A percentile compares a stretch with the other conserved stretches of the same genome.
These are phyloP conservation scores for Vinca minor DNA, from an alignment of 257 asterid species.

Conservation along the genomic window DNA sequence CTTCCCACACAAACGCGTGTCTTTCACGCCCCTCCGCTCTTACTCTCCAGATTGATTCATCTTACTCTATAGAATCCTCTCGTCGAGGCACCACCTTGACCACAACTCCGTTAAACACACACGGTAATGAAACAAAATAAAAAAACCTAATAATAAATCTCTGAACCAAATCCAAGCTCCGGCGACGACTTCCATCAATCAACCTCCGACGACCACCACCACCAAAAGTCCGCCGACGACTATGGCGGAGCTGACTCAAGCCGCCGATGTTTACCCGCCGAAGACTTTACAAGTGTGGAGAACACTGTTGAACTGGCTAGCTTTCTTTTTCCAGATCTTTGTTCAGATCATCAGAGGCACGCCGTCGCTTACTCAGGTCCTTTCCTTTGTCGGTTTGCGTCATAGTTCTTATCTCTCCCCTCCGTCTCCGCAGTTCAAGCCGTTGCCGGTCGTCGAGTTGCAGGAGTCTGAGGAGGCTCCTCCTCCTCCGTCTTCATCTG, in stretches of 20 bases:
- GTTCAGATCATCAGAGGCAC: conserved; percentile 84
- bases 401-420: conserved; percentile 42
- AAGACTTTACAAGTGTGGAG: conserved; percentile 78
- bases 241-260: conserved; percentile 95
- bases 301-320: conserved; percentile 70
- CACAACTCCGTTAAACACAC: too few species aligned
- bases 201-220: too few species aligned
- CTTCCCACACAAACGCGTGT: conserved; percentile 11
- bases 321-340: conserved; percentile 85
- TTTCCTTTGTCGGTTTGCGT: conserved; percentile 55
- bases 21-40: neutral
- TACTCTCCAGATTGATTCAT: too few species aligned
- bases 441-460: conserved; percentile 65
- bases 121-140: too few species aligned
- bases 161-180: too few species aligned
- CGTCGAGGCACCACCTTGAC: conserved; percentile 22
- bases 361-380: conserved; percentile 66
- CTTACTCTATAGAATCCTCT: neutral
- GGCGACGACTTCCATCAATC: too few species aligned
- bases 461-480: conserved; percentile 39
- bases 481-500: conserved; percentile 18
- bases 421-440: conserved; percentile 47
- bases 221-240: too few species aligned
- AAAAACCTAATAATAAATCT: too few species aligned
- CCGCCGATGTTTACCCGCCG: conserved; percentile 81